Base-by-base conservation (phyloP, 2,329 filamentous ascomycete genomes). In the Diaporthe citrichinensis region DNA sequence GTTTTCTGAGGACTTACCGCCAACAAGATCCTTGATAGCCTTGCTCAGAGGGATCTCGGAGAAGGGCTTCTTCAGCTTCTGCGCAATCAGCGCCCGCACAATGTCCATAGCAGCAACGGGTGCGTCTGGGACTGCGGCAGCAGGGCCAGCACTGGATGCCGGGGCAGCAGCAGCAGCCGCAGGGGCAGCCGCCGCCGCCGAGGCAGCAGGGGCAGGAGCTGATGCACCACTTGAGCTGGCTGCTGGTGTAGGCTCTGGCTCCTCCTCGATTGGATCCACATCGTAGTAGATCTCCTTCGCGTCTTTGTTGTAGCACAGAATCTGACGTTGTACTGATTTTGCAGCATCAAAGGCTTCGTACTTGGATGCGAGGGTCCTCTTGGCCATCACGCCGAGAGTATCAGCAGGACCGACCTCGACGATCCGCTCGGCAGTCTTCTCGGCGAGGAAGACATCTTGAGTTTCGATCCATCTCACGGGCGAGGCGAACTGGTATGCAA, bases 401-500 rank as follows among this genome's bases (percentile, higher is more conserved):
- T 99, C 96, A 81, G 96, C 96, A 36, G 97, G 97, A 84, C 97
- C 97, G 81, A 99, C 94, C 86, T 99, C 97, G 81, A 99, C 97
- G 83, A 99, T 97, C 83, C 97, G 93, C 90, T 99, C 97, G 69
- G 97, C 97, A 71, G 93, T 94, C 88, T 98, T 97, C 86, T 98
- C 95, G 79, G 94, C 96, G 81, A 99, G 94, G 83, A 99, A 97
- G 81, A 99, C 97, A 96, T 99, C 97, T 88, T 99, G 97, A 73
- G 97, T 99, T 88, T 99, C 97, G 86, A 99, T 99, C 97, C 97
- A 99, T 92, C 97, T 93, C 81, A 99, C 97, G 69, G 97, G 97
- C 73, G 96, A 98, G 81, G 97, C 97, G 86, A 99, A 99, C 85
- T 99, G 97, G 87, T 98, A 99, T 89, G 97, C 97, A 80, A 99